Evolutionary conservation across 164 flowering plant species (phyloP).

Genomic region (Piper longum): DNA sequence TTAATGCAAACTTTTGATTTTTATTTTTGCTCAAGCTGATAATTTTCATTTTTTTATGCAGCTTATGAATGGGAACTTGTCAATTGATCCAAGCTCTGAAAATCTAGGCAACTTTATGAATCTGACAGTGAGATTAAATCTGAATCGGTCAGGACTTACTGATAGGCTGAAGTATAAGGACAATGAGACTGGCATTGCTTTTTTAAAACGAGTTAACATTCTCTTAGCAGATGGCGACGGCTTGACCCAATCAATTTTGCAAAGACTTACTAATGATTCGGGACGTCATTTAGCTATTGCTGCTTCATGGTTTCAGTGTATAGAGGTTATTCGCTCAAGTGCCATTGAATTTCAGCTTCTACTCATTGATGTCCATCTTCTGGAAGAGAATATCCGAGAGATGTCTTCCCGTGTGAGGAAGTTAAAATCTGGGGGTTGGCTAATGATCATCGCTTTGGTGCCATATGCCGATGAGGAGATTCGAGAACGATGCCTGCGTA

Average conservation of each 20-base stretch:
- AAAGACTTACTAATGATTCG: conserved; percentile 29
- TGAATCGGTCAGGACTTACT: conserved; percentile 16
- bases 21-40: background rate
- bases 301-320: conserved; percentile 36
- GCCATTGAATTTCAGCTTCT: conserved; percentile 19
- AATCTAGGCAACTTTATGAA: conserved; percentile 23
- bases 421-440: conserved; percentile 22
- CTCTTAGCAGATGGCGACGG: conserved; percentile 33
- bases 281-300: conserved; percentile 30
- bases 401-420: conserved; percentile 28
- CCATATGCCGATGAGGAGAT: conserved; percentile 25
- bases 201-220: conserved; percentile 24
- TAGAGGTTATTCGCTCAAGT: conserved; percentile 15
- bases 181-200: conserved; percentile 13
- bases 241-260: conserved; percentile 28
- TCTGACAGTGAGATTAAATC: conserved; percentile 26
- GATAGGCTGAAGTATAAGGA: conserved; percentile 7
- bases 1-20: too few species aligned
- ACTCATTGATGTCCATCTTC: conserved; percentile 33
- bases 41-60: conserved; percentile 10
- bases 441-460: conserved; percentile 28
- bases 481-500: conserved; percentile 25
- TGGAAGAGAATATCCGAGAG: conserved; percentile 35
- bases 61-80: conserved; percentile 46
- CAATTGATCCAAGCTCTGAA: conserved; percentile 11